phyloP scores from a whole-genome alignment of 768 basidiomycete species.

The Mycena epipterygia region DNA sequence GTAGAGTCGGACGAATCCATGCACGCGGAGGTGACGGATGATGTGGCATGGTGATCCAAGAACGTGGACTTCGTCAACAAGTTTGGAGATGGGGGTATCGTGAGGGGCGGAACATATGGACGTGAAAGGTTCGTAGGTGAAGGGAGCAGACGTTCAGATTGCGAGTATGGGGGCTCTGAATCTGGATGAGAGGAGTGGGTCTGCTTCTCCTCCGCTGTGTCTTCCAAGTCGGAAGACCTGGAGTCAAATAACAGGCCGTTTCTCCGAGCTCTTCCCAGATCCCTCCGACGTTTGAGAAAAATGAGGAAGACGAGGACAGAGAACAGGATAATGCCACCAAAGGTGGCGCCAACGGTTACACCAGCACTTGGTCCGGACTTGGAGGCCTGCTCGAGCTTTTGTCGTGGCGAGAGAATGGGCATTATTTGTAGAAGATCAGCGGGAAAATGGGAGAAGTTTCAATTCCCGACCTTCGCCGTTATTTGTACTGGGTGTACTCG shows the following conservation, averaged over 20 bases:
- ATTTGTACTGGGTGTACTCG: neutral
- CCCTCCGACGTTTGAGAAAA: neutral
- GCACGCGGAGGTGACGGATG: slow-evolving; percentile 10
- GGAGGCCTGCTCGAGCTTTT: slow-evolving; percentile 3
- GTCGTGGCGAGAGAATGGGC: slow-evolving; percentile 8
- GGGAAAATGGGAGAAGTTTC: neutral
- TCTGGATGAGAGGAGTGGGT: neutral
- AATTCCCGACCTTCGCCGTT: neutral
- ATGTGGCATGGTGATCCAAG: neutral
- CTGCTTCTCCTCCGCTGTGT: neutral
- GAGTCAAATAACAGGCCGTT: neutral
- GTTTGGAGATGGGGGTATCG: neutral
- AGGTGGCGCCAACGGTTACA: slow-evolving; percentile 7
- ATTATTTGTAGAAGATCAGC: neutral
- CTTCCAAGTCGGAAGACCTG: neutral
- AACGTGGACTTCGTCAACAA: neutral
- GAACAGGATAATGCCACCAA: slow-evolving; percentile 5
- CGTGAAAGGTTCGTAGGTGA: neutral
- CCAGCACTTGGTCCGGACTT: neutral
- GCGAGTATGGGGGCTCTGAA: neutral
- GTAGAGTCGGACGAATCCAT: slow-evolving; percentile 15
- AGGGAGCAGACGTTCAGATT: neutral
- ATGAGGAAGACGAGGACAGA: neutral
- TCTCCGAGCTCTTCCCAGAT: neutral
- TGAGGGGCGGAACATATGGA: neutral